Conservation (phyloP, 768 basidiomycete genomes). For the Mycena olivaceomarginata region DNA sequence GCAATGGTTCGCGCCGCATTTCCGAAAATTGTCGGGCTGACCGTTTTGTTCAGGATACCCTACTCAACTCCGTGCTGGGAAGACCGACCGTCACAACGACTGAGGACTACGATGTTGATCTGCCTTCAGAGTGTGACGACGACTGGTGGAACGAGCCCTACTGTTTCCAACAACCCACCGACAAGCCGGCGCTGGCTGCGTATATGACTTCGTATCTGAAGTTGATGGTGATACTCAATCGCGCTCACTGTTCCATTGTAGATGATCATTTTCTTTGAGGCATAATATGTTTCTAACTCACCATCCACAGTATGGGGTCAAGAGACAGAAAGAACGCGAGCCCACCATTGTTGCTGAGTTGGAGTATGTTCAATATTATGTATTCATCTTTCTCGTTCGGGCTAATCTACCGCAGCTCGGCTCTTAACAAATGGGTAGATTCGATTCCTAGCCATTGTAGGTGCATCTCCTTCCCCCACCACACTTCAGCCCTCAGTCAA, state of each 20-base stretch:
- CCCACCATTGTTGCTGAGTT: constrained; percentile 29
- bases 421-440: constrained; percentile 76
- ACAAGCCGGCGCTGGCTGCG: neutral
- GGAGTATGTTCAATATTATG: constrained; percentile 22
- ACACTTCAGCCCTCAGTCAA: neutral
- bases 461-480: no score
- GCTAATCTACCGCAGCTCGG: constrained; percentile 52
- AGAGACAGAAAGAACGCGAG: neutral
- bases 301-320: constrained; percentile 17
- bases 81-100: constrained; percentile 12
- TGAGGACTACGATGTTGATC: constrained; percentile 30
- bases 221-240: constrained; percentile 29
- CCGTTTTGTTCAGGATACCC: constrained; percentile 15
- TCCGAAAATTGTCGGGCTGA: no score
- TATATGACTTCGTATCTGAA: constrained; percentile 24
- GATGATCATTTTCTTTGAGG: neutral
- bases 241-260: constrained; percentile 22
- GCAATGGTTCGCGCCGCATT: neutral
- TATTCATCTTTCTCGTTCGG: constrained; percentile 39
- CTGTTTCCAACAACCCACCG: constrained; percentile 25
- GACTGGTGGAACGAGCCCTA: constrained; percentile 31
- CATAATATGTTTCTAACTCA: neutral
- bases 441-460: constrained; percentile 66
- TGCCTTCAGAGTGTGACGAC: constrained; percentile 30
- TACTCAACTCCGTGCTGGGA: constrained; percentile 26